These are phyloP conservation scores for Daldinia vernicosa DNA, from an alignment of 495 filamentous ascomycete species.

Conservation along the genomic window DNA sequence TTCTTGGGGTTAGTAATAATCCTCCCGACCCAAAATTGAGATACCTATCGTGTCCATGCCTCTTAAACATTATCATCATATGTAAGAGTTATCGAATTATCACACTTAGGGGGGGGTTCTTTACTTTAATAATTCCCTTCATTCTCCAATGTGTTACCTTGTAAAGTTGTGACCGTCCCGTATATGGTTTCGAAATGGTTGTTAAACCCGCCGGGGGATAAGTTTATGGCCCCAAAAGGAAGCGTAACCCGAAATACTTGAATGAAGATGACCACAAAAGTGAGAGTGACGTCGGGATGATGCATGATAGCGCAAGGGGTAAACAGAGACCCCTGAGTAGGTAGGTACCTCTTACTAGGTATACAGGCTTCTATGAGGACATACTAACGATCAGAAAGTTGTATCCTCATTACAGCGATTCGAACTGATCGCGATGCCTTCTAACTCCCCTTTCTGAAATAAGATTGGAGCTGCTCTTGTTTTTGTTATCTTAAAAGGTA, in stretches of 20 bases:
- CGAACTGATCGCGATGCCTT: not conserved
- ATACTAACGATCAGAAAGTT: not conserved
- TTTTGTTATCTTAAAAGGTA: not conserved
- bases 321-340: not conserved
- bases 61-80: not conserved
- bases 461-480: not conserved
- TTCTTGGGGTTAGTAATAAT: slow-evolving; percentile 30
- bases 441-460: not conserved
- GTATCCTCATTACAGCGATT: not conserved
- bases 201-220: not conserved
- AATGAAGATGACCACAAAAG: not conserved
- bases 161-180: not conserved
- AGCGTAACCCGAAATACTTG: not conserved
- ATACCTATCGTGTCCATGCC: slow-evolving; percentile 15
- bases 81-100: not conserved
- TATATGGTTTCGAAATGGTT: not conserved
- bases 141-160: not conserved
- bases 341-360: too few species aligned
- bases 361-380: not conserved
- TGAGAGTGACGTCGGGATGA: not conserved
- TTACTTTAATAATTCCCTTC: not conserved
- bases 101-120: not conserved
- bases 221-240: not conserved
- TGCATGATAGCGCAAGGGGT: not conserved
- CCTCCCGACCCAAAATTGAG: slow-evolving; percentile 10